A percentile compares a stretch with the other conserved stretches of the same genome.
These are phyloP conservation scores for Suhomyces canberraensis DNA, from an alignment of 805 yeast species.

Conservation along the genomic window DNA sequence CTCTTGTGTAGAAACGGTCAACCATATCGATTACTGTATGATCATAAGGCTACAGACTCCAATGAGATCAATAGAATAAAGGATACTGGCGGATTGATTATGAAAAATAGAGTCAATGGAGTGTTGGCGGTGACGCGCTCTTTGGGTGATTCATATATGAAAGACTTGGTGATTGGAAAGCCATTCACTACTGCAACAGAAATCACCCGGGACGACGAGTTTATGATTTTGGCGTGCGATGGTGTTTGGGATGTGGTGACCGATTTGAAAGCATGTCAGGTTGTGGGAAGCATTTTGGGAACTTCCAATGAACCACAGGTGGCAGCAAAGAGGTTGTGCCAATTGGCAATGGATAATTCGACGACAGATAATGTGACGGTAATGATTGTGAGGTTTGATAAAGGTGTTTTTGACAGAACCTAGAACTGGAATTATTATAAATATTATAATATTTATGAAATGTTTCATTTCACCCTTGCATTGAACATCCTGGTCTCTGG, in stretches of 20 bases:
- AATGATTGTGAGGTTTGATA: constrained; percentile 71
- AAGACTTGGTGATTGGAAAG: constrained; percentile 79
- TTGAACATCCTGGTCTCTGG: too few species aligned
- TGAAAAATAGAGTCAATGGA: constrained; percentile 92
- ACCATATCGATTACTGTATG: constrained; percentile 81
- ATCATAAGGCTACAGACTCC: constrained; percentile 86
- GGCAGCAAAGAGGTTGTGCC: constrained; percentile 67
- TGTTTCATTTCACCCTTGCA: too few species aligned
- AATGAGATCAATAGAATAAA: constrained; percentile 74
- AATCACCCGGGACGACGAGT: constrained; percentile 63
- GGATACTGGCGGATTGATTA: constrained; percentile 77
- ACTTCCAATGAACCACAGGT: constrained; percentile 47
- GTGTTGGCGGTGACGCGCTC: constrained; percentile 93
- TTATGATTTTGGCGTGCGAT: constrained; percentile 89
- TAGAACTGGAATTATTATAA: background rate
- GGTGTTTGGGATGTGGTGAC: constrained; percentile 94
- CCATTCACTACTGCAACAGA: constrained; percentile 92
- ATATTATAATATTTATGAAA: too few species aligned
- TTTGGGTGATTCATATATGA: constrained; percentile 90
- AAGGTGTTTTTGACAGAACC: constrained; percentile 30
- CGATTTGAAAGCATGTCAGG: constrained; percentile 79
- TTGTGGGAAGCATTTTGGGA: constrained; percentile 49
- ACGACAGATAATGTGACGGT: constrained; percentile 92
- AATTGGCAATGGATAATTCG: constrained; percentile 69
- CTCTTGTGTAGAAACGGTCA: constrained; percentile 72